Percentiles rank a stretch among this genome's conserved stretches.
Conservation (phyloP, 768 basidiomycete genomes). For the Candolleomyces efflorescens region DNA sequence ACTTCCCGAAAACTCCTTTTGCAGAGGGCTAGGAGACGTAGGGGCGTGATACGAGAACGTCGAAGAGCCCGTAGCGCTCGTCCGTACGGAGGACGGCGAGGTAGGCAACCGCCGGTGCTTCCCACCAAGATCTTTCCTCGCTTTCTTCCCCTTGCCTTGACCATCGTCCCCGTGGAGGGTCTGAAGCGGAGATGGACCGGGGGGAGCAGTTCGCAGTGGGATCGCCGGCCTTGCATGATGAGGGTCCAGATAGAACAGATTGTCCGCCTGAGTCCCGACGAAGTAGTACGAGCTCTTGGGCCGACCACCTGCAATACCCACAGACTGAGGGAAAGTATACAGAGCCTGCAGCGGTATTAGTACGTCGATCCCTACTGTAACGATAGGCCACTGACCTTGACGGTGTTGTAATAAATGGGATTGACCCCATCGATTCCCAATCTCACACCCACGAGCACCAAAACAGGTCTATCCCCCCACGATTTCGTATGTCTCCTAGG, state of each 20-base stretch:
- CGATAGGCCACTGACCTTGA: constrained; percentile 34
- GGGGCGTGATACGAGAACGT: constrained; percentile 51
- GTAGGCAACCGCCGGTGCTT: constrained; percentile 36
- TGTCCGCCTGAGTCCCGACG: constrained; percentile 87
- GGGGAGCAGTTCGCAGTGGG: constrained; percentile 50
- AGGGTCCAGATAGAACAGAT: constrained; percentile 79
- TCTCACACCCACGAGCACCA: constrained; percentile 80
- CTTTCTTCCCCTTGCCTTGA: constrained; percentile 10
- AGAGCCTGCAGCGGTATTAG: constrained; percentile 47
- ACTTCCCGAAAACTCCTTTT: constrained; percentile 42
- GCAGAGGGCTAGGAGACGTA: constrained; percentile 59
- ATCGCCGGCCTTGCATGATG: constrained; percentile 76
- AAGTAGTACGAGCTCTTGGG: constrained; percentile 99
- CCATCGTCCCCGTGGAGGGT: constrained; percentile 4
- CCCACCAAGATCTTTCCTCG: constrained; percentile 4
- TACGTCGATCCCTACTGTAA: neutral
- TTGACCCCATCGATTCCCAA: constrained; percentile 93
- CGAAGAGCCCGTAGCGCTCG: constrained; percentile 38
- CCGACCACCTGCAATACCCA: constrained; percentile 94
- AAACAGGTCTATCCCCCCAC: constrained; percentile 84
- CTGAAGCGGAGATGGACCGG: constrained; percentile 8
- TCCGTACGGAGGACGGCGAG: constrained; percentile 49
- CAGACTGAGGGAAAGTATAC: constrained; percentile 92
- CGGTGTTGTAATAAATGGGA: constrained; percentile 87
- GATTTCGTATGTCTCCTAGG: constrained; percentile 22